phyloP scores from a whole-genome alignment of 202 grass and related monocot genomes.

The Elaeis oleifera region DNA sequence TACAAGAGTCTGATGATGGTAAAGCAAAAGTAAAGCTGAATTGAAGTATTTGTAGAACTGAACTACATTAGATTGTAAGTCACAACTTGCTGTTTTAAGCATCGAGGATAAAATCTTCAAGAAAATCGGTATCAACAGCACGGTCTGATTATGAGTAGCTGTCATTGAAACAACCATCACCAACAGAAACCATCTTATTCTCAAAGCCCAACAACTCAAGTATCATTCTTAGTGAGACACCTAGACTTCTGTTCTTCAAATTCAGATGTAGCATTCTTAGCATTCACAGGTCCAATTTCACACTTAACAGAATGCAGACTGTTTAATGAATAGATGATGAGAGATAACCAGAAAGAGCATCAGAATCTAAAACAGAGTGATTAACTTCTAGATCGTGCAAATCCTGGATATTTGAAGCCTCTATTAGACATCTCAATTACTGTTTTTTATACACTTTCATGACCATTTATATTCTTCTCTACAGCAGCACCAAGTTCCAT shows the following conservation, averaged over 20 bases:
- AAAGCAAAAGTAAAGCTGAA: background rate
- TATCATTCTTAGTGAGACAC: background rate
- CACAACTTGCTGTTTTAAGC: constrained; percentile 35
- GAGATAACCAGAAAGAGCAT: background rate
- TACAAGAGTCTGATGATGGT: background rate
- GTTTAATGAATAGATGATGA: background rate
- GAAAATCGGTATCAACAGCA: constrained; percentile 17
- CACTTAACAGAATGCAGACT: background rate
- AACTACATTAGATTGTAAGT: background rate
- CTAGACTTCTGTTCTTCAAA: constrained; percentile 6
- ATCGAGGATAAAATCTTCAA: constrained; percentile 30
- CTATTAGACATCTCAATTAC: background rate
- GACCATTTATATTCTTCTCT: background rate
- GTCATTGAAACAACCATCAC: constrained; percentile 15
- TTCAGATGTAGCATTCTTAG: background rate
- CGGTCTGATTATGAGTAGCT: constrained; percentile 11
- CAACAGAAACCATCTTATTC: background rate
- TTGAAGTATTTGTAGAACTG: background rate
- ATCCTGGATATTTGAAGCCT: background rate
- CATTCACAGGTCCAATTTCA: background rate
- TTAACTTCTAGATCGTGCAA: background rate
- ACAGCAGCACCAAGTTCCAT: background rate
- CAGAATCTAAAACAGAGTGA: background rate
- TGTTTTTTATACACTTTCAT: too few relatives aligned
- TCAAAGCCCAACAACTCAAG: constrained; percentile 20